These are phyloP conservation scores for Naganishia vaughanmartiniae DNA, from an alignment of 768 basidiomycete species.

Conservation along the genomic window DNA sequence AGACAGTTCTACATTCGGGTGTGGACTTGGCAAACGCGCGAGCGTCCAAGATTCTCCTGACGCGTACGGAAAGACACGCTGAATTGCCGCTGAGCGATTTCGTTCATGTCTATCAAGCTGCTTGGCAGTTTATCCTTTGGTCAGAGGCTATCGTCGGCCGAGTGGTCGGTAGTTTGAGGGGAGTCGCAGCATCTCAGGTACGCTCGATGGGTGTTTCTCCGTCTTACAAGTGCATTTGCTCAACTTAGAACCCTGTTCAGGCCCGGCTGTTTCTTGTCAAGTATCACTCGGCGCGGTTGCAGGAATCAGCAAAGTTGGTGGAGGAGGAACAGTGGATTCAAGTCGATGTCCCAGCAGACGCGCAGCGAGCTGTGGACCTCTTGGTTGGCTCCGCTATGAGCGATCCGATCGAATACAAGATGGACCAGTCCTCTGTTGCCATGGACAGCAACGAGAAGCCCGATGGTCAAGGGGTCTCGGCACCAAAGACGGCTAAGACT, in stretches of 20 bases:
- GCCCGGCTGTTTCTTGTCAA: slow-evolving; percentile 80
- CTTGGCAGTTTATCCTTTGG: slow-evolving; percentile 25
- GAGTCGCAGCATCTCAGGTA: slow-evolving; percentile 64
- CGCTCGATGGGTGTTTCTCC: slow-evolving; percentile 58
- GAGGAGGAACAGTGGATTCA: slow-evolving; percentile 95
- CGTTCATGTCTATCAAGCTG: slow-evolving; percentile 51
- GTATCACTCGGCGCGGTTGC: slow-evolving; percentile 79
- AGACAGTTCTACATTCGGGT: slow-evolving; percentile 46
- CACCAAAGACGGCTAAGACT: slow-evolving; percentile 54
- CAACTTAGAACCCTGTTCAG: slow-evolving; percentile 53
- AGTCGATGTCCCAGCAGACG: slow-evolving; percentile 63
- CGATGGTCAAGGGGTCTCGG: neutral
- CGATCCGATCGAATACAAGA: slow-evolving; percentile 69
- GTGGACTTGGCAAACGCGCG: slow-evolving; percentile 83
- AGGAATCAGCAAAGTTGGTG: slow-evolving; percentile 78
- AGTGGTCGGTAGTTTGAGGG: slow-evolving; percentile 91
- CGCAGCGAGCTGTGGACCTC: slow-evolving; percentile 71
- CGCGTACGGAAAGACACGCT: slow-evolving; percentile 76
- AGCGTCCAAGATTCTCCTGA: slow-evolving; percentile 71
- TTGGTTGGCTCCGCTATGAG: slow-evolving; percentile 76
- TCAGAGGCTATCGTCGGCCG: slow-evolving; percentile 79
- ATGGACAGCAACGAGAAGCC: neutral
- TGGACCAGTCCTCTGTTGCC: slow-evolving; percentile 45
- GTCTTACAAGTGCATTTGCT: neutral
- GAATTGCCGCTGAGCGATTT: slow-evolving; percentile 71